Evolutionary conservation across 2,329 filamentous ascomycete species (phyloP).

Genomic region (Hypoxylon sp.): DNA sequence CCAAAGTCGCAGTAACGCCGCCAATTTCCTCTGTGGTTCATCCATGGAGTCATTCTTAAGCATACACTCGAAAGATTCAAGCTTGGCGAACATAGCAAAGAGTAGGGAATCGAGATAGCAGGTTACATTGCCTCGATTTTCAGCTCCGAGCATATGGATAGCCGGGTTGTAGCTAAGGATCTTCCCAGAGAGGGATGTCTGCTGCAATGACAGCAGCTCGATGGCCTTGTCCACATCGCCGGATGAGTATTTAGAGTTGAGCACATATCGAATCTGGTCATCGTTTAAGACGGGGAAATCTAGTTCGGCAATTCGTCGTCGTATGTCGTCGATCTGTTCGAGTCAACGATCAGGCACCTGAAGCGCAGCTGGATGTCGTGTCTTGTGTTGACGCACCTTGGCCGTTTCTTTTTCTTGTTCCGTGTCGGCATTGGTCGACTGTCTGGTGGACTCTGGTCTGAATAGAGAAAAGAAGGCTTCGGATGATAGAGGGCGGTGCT

Average conservation of each 20-base stretch:
- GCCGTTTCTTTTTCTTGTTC: slow-evolving; percentile 64
- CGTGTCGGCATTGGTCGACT: slow-evolving; percentile 63
- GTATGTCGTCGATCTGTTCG: slow-evolving; percentile 55
- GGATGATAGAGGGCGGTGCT: slow-evolving; percentile 68
- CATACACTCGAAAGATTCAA: slow-evolving; percentile 94
- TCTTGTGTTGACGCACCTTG: slow-evolving; percentile 55
- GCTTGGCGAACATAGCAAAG: slow-evolving; percentile 94
- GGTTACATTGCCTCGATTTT: slow-evolving; percentile 89
- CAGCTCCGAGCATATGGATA: slow-evolving; percentile 83
- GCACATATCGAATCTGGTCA: slow-evolving; percentile 71
- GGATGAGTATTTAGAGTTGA: slow-evolving; percentile 74
- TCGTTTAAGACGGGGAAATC: slow-evolving; percentile 64
- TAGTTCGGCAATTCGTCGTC: slow-evolving; percentile 55
- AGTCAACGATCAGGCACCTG: slow-evolving; percentile 35
- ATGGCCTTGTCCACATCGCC: slow-evolving; percentile 82
- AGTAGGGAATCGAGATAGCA: slow-evolving; percentile 93
- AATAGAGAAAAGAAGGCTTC: slow-evolving; percentile 76
- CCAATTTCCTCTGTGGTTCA: slow-evolving; percentile 78
- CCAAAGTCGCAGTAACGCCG: slow-evolving; percentile 87
- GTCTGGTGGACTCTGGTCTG: slow-evolving; percentile 71
- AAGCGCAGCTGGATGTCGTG: slow-evolving; percentile 7
- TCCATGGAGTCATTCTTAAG: slow-evolving; percentile 84
- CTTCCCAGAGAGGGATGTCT: slow-evolving; percentile 84
- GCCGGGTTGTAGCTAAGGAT: slow-evolving; percentile 81
- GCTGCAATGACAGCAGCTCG: slow-evolving; percentile 81